A percentile compares a stretch with the other conserved stretches of the same genome.
Evolutionary conservation across 306 rosid species (phyloP).

Genomic region (Trifolium fragiferum): DNA sequence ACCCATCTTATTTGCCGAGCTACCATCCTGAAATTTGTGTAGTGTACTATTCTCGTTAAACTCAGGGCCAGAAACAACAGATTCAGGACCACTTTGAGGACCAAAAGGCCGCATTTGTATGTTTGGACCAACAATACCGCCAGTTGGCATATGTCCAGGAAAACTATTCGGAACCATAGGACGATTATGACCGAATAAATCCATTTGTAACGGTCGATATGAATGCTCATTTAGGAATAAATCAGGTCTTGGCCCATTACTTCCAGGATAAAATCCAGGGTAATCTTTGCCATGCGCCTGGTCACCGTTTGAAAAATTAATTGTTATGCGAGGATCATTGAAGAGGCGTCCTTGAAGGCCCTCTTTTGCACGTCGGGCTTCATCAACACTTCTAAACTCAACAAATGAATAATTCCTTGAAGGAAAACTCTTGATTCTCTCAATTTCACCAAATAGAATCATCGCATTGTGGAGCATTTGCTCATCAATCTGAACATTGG

Average conservation of each 20-base stretch:
- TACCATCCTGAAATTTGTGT: slow-evolving; percentile 71
- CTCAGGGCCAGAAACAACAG: slow-evolving; percentile 65
- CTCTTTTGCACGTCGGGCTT: slow-evolving; percentile 98
- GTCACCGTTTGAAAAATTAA: slow-evolving; percentile 88
- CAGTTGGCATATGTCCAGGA: slow-evolving; percentile 63
- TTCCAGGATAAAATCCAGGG: slow-evolving; percentile 60
- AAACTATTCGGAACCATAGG: slow-evolving; percentile 69
- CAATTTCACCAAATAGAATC: slow-evolving; percentile 98
- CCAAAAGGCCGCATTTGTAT: slow-evolving; percentile 75
- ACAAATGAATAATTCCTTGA: slow-evolving; percentile 86
- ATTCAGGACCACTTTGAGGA: slow-evolving; percentile 73
- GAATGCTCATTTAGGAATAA: slow-evolving; percentile 62
- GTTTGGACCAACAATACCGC: slow-evolving; percentile 66
- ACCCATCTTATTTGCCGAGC: slow-evolving; percentile 68
- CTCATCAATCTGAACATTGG: slow-evolving; percentile 90
- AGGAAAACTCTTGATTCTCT: slow-evolving; percentile 90
- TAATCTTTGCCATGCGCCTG: slow-evolving; percentile 72
- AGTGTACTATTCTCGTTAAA: slow-evolving; percentile 59
- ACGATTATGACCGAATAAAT: slow-evolving; percentile 66
- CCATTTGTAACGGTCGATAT: slow-evolving; percentile 69
- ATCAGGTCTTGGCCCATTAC: slow-evolving; percentile 77
- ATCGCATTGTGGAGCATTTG: slow-evolving; percentile 99
- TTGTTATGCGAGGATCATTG: slow-evolving; percentile 90
- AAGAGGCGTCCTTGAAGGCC: slow-evolving; percentile 98
- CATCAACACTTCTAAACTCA: slow-evolving; percentile 96